Conservation (phyloP, 768 basidiomycete genomes). For the Daedaleopsis nitida region DNA sequence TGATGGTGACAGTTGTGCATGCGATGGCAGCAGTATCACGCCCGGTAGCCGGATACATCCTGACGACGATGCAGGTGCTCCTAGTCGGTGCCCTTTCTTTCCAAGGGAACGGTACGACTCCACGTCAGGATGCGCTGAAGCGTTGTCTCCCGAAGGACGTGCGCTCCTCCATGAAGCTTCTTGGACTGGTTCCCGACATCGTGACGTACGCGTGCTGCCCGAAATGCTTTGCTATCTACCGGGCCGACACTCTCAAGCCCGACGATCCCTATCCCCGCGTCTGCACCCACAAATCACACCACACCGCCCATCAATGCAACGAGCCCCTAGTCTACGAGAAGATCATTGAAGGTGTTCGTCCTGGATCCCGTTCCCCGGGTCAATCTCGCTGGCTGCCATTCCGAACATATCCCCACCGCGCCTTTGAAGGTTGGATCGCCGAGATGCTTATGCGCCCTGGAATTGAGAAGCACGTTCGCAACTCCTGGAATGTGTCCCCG, state of each 20-base stretch:
- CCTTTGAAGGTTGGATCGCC: neutral
- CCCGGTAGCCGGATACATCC: neutral
- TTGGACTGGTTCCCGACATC: slow-evolving; percentile 12
- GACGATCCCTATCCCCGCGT: slow-evolving; percentile 1
- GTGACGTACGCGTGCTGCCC: slow-evolving; percentile 12
- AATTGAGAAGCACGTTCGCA: slow-evolving; percentile 6
- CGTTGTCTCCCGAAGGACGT: slow-evolving; percentile 8
- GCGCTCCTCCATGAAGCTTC: neutral
- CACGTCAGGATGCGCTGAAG: neutral
- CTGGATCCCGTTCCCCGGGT: neutral
- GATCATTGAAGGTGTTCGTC: neutral
- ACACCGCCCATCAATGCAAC: neutral
- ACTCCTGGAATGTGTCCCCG: neutral
- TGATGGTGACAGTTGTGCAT: slow-evolving; percentile 3
- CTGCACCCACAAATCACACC: slow-evolving; percentile 7
- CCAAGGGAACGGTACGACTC: neutral
- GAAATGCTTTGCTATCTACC: slow-evolving; percentile 12
- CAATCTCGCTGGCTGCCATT: neutral
- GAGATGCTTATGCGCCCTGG: neutral
- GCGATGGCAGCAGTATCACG: neutral
- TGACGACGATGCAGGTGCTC: neutral
- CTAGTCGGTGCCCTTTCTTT: neutral
- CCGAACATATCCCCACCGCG: neutral
- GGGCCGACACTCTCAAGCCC: neutral
- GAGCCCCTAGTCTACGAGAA: neutral